These are phyloP conservation scores for Chaetomium cochliodes DNA, from an alignment of 495 filamentous ascomycete genomes.

Conservation along the genomic window DNA sequence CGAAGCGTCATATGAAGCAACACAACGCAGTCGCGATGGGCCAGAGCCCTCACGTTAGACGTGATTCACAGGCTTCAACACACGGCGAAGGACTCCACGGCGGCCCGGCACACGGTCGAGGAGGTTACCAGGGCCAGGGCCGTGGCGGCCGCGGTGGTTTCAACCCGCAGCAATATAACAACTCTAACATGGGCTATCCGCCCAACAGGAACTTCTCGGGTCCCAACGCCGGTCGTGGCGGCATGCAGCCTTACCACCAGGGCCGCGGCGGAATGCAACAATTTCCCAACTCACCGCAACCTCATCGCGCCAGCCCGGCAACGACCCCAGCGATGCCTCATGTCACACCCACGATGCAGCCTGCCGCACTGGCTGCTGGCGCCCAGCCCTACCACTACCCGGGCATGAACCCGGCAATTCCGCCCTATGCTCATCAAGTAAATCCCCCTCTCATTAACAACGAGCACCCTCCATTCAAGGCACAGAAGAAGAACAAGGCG, in stretches of 20 bases:
- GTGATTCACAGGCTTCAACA: constrained; percentile 77
- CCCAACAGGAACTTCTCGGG: constrained; percentile 57
- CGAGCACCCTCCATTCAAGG: constrained; percentile 34
- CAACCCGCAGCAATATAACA: constrained; percentile 55
- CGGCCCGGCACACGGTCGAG: constrained; percentile 52
- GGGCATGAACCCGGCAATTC: constrained; percentile 50
- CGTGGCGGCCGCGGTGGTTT: constrained; percentile 65
- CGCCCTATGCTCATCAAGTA: constrained; percentile 53
- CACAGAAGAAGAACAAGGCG: constrained; percentile 43
- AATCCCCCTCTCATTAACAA: constrained; percentile 55
- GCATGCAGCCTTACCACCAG: constrained; percentile 67
- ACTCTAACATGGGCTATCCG: constrained; percentile 66
- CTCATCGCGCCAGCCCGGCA: constrained; percentile 65
- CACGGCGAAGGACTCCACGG: constrained; percentile 70
- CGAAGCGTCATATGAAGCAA: constrained; percentile 57
- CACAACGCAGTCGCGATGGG: constrained; percentile 62
- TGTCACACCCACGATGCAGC: constrained; percentile 66
- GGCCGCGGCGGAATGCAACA: constrained; percentile 55
- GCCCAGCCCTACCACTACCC: constrained; percentile 62
- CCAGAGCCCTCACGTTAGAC: constrained; percentile 70
- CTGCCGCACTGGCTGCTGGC: constrained; percentile 53
- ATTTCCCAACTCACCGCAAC: constrained; percentile 67
- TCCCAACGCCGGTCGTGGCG: constrained; percentile 62
- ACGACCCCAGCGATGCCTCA: constrained; percentile 62
- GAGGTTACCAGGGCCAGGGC: constrained; percentile 46